Percentiles rank a stretch among this genome's conserved stretches.
Evolutionary conservation across 2,329 filamentous ascomycete species (phyloP).

Genomic region (Aphanoascus verrucosus): DNA sequence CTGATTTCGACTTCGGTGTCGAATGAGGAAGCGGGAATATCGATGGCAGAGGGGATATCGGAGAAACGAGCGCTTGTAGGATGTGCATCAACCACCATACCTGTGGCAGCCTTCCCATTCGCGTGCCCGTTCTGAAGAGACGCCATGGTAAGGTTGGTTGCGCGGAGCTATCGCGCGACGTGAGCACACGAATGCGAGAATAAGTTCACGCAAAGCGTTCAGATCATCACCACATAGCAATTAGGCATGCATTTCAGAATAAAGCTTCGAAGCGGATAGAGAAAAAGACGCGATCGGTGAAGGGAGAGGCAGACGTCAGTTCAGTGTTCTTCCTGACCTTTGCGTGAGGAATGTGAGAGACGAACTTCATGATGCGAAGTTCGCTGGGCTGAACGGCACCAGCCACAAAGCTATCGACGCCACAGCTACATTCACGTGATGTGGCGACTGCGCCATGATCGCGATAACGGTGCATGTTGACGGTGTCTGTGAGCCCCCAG

Average conservation of each 20-base stretch:
- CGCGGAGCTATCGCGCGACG: neutral
- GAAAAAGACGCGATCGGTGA: no score
- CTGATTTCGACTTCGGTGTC: slow-evolving; percentile 79
- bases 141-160: slow-evolving; percentile 37
- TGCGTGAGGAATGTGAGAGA: no score
- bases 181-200: neutral
- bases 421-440: no score
- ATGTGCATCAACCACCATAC: slow-evolving; percentile 24
- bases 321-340: no score
- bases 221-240: neutral
- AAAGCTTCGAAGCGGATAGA: no score
- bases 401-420: neutral
- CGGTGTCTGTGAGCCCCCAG: no score
- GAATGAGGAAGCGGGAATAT: slow-evolving; percentile 51
- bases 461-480: no score
- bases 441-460: no score
- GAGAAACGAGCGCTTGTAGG: slow-evolving; percentile 43
- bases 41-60: slow-evolving; percentile 52
- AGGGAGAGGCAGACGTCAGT: no score
- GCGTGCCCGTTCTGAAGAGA: slow-evolving; percentile 41
- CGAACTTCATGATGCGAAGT: neutral
- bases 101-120: slow-evolving; percentile 28
- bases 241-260: no score
- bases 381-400: neutral
- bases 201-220: neutral